These are phyloP conservation scores for Arabis hirsuta DNA, from an alignment of 345 rosid species.

Conservation along the genomic window DNA sequence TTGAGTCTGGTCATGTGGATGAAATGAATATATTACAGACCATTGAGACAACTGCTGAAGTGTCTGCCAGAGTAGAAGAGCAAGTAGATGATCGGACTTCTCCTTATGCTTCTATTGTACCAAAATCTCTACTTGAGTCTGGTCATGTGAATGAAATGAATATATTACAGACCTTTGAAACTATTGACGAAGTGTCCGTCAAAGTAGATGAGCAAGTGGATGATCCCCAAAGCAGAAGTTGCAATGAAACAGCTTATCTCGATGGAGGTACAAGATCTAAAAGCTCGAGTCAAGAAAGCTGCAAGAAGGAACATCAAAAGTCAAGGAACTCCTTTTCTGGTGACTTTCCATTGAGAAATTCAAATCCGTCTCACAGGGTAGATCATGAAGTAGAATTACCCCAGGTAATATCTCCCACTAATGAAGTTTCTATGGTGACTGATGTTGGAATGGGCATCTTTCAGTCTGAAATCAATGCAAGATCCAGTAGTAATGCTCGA, in stretches of 20 bases:
- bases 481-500: conserved; percentile 20
- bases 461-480: conserved; percentile 29
- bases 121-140: conserved; percentile 27
- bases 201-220: conserved; percentile 43
- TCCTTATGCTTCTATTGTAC: conserved; percentile 32
- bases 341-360: conserved; percentile 12
- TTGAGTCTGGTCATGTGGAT: conserved; percentile 30
- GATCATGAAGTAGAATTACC: conserved; percentile 36
- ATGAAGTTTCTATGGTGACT: conserved; percentile 28
- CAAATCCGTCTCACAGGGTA: conserved; percentile 26
- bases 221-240: conserved; percentile 42
- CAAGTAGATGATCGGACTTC: too few relatives aligned
- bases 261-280: conserved; percentile 47
- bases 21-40: conserved; percentile 22
- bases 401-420: conserved; percentile 7
- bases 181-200: conserved; percentile 13
- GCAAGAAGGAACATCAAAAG: conserved; percentile 36
- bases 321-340: conserved; percentile 37
- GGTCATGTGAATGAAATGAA: conserved; percentile 30
- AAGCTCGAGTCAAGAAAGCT: conserved; percentile 39
- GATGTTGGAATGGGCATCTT: conserved; percentile 20
- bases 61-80: too few relatives aligned
- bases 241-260: conserved; percentile 33
- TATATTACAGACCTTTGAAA: conserved; percentile 22
- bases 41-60: not conserved